Evolutionary conservation across 148 eudicot species (phyloP).

Genomic region (Suaeda aralocaspica): DNA sequence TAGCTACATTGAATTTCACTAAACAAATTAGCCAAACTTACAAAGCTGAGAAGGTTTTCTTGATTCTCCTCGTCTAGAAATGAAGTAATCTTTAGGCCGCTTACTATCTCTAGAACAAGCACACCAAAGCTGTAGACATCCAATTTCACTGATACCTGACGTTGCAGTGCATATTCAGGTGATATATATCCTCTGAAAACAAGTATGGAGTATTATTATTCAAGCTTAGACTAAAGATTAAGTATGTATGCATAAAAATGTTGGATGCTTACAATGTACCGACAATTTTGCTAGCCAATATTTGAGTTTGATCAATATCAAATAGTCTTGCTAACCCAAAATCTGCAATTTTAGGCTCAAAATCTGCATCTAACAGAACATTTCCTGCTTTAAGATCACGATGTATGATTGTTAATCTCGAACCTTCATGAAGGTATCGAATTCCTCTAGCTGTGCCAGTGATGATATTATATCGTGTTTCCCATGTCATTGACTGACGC

Average conservation of each 20-base stretch:
- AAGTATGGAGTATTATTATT: not conserved
- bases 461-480: conserved; percentile 30
- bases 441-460: conserved; percentile 34
- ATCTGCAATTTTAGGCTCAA: conserved; percentile 48
- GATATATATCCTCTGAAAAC: conserved; percentile 38
- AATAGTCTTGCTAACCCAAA: conserved; percentile 46
- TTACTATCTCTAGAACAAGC: conserved; percentile 36
- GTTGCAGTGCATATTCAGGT: conserved; percentile 38
- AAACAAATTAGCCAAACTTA: conserved; percentile 8
- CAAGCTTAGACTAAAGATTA: not conserved
- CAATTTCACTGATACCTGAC: conserved; percentile 35
- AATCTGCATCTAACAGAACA: conserved; percentile 32
- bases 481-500: conserved; percentile 17
- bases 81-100: conserved; percentile 27
- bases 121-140: conserved; percentile 46
- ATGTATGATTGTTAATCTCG: conserved; percentile 34
- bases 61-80: conserved; percentile 21
- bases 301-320: conserved; percentile 28
- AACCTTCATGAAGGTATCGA: conserved; percentile 42
- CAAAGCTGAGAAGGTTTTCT: conserved; percentile 29
- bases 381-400: conserved; percentile 43
- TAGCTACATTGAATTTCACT: not conserved
- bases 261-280: conserved; percentile 32
- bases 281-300: conserved; percentile 32
- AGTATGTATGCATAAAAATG: not conserved